phyloP scores from a whole-genome alignment of 1,284 basidiomycete species.

The Fomitopsis palustris region DNA sequence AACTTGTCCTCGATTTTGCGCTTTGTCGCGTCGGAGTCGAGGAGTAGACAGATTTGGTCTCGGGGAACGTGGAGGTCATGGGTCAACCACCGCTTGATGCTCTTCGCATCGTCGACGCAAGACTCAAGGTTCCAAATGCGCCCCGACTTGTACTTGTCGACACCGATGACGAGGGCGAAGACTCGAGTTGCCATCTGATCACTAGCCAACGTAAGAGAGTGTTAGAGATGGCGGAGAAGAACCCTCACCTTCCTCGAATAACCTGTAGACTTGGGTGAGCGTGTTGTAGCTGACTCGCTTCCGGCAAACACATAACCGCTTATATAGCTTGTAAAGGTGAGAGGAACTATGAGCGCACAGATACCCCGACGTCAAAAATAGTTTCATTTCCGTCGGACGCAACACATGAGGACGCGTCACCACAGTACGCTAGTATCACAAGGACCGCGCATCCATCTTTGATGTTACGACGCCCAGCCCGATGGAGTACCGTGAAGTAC shows the following conservation, averaged over 20 bases:
- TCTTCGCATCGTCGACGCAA: conserved; percentile 57
- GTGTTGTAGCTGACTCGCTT: background rate
- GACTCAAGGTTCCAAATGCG: conserved; percentile 61
- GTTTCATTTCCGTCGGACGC: background rate
- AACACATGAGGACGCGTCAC: background rate
- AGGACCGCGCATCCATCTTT: background rate
- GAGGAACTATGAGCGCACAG: background rate
- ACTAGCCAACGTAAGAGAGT: background rate
- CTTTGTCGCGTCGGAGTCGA: conserved; percentile 57
- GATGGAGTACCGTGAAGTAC: background rate
- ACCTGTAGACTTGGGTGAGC: background rate
- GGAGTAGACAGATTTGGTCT: conserved; percentile 52
- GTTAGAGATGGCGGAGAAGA: background rate
- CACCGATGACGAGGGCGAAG: conserved; percentile 61
- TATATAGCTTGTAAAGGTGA: background rate
- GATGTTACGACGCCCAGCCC: background rate
- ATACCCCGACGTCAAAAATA: background rate
- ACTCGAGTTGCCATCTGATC: conserved; percentile 41
- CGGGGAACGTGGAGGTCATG: conserved; percentile 53
- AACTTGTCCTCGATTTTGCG: conserved; percentile 54
- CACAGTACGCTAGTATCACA: background rate
- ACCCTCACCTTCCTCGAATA: background rate
- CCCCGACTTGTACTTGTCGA: conserved; percentile 62
- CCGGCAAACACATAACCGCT: background rate
- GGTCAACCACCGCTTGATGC: conserved; percentile 50